Base-by-base conservation (phyloP, 306 rosid genomes). In the Cyamopsis tetragonoloba region DNA sequence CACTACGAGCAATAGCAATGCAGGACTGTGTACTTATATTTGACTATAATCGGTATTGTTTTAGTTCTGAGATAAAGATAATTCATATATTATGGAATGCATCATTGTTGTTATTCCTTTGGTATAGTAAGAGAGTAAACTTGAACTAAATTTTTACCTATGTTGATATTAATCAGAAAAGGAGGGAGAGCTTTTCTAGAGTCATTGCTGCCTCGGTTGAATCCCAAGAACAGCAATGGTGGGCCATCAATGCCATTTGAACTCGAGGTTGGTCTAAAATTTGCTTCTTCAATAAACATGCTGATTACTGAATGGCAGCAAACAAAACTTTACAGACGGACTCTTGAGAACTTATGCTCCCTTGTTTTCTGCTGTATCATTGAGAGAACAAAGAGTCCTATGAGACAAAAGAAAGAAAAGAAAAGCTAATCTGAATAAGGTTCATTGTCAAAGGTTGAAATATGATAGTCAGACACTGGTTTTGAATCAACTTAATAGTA, bases 1-100 rank as follows among this genome's bases (percentile, higher is more conserved):
- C 99, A 32, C 74, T 95, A 48, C 86, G 91, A 66, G 99, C 97
- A 62, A 95, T 95, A 64, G 99, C 97, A n/a, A 95, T 88, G 97
- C 74, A 57, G 69, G 99, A 95, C 55, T 70, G 79, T 37, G 99
- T 88, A 50, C 88, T 90, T 59, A 82, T 95, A 79, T 95, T 95
- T 79, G 96, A 91, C 77, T 76, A 83, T 50, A 88, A 86, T 72
- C 55, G 95, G 99, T 90, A 84, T 74, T 81, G 22, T 67, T 73
- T 72, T 23, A 37, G 70, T 62, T 59, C 66, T 58, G 35, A 60
- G 76, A 56, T 63, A 28, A 20, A 60, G 76, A 56, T 63, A 28
- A 20, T 69, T 50, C 70, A 10, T 56, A 27, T 47, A 28, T 32
- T 38, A 48, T 67, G 39, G 61, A 57, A 56, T 72, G 62, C 74